phyloP scores from a whole-genome alignment of 2,329 filamentous ascomycete species.

The Talaromyces sp. region DNA sequence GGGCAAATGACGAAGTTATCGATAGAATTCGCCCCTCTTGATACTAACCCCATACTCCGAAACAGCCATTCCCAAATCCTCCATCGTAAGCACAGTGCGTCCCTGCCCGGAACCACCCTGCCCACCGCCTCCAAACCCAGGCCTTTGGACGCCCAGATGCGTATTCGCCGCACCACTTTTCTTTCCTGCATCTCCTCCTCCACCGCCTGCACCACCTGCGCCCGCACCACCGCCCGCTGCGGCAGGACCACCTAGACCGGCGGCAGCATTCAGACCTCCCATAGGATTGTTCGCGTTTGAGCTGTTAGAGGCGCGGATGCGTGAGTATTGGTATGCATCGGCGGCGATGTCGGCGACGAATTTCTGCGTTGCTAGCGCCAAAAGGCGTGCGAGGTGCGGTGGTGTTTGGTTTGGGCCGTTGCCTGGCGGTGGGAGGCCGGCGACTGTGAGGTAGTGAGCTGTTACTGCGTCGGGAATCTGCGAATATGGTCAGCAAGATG shows the following conservation, averaged over 20 bases:
- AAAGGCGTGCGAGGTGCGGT: conserved; percentile 81
- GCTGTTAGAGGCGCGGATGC: conserved; percentile 88
- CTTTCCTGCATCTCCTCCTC: conserved; percentile 38
- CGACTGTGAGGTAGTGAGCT: conserved; percentile 95
- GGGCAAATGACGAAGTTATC: conserved; percentile 49
- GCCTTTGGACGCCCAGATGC: conserved; percentile 68
- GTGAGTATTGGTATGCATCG: conserved; percentile 95
- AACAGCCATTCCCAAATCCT: conserved; percentile 96
- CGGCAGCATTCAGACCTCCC: conserved; percentile 72
- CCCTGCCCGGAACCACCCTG: conserved; percentile 79
- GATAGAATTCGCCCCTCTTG: conserved; percentile 95
- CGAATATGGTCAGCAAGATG: neutral
- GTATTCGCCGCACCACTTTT: conserved; percentile 51
- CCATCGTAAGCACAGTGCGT: conserved; percentile 94
- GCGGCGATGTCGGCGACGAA: conserved; percentile 97
- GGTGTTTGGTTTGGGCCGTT: conserved; percentile 76
- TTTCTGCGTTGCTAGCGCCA: conserved; percentile 97
- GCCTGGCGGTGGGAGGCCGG: conserved; percentile 80
- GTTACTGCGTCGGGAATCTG: conserved; percentile 97
- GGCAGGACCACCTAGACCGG: conserved; percentile 53
- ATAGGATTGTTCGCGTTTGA: conserved; percentile 85
- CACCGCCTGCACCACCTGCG: conserved; percentile 45
- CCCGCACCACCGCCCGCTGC: conserved; percentile 45
- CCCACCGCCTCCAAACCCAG: conserved; percentile 81
- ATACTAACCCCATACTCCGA: conserved; percentile 97